These are phyloP conservation scores for Prototheca cutis DNA, from an alignment of 163 green algal species.

Conservation along the genomic window DNA sequence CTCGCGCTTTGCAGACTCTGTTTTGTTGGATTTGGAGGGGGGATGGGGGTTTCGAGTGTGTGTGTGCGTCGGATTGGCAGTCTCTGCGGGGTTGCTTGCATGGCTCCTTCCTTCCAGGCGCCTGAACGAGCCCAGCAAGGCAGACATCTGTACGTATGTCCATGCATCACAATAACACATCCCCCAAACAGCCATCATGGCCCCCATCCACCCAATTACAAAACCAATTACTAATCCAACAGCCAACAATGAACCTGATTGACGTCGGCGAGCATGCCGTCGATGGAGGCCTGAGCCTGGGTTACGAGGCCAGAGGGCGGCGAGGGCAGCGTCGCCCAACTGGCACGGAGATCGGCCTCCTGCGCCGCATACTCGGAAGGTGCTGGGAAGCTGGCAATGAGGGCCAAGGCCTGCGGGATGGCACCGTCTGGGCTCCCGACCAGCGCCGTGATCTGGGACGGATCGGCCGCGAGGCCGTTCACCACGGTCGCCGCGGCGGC, in stretches of 20 bases:
- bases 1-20: conserved; percentile 1
- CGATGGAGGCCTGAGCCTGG: neutral
- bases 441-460: neutral
- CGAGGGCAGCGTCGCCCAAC: conserved; percentile 4
- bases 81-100: too few species aligned
- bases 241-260: neutral
- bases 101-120: too few species aligned
- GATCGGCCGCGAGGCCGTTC: neutral
- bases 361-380: neutral
- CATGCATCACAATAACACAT: too few species aligned
- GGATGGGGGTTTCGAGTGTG: too few species aligned
- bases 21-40: too few species aligned
- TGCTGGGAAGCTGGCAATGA: neutral
- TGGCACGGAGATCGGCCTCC: neutral
- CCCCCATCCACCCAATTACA: neutral
- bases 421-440: neutral
- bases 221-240: neutral
- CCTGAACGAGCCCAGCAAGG: too few species aligned
- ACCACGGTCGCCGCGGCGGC: neutral
- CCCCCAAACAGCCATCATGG: too few species aligned
- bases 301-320: neutral
- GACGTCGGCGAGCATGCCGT: neutral
- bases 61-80: too few species aligned
- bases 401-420: neutral
- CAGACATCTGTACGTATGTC: too few species aligned